These are phyloP conservation scores for Geotrichum ghanense DNA, from an alignment of 805 yeast species.

Conservation along the genomic window DNA sequence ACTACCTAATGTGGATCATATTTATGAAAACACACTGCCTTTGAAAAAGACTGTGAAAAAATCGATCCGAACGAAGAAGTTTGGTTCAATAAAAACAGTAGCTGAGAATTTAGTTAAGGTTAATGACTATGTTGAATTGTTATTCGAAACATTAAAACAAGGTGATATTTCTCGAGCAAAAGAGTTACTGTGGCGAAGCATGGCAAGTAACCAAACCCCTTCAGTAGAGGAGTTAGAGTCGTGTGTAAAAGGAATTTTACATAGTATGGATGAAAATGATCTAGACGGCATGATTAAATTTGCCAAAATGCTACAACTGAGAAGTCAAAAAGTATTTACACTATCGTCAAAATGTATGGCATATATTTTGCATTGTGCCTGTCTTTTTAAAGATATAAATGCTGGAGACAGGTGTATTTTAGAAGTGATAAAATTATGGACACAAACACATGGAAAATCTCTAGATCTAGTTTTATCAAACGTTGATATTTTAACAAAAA, in stretches of 20 bases:
- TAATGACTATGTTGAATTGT: not conserved
- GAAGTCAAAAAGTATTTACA: not conserved
- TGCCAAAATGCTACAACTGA: not conserved
- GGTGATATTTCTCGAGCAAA: not conserved
- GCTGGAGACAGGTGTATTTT: not conserved
- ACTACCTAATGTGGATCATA: no score
- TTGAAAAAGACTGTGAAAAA: no score
- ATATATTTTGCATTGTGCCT: constrained; percentile 8
- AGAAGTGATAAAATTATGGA: constrained; percentile 3
- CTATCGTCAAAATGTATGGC: constrained; percentile 7
- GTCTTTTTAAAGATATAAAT: constrained; percentile 2
- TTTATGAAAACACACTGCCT: no score
- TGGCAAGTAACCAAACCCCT: not conserved
- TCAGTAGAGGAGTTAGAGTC: not conserved
- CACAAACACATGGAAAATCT: not conserved
- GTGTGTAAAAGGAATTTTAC: not conserved
- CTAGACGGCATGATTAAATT: not conserved
- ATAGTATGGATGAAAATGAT: not conserved
- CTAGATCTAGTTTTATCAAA: constrained; percentile 5
- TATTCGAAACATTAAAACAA: not conserved
- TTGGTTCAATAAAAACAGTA: no score
- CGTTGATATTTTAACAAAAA: constrained; percentile 4
- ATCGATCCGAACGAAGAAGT: no score
- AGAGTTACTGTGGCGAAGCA: not conserved
- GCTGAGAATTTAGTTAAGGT: no score